These are phyloP conservation scores for Aethionema arabicum DNA, from an alignment of 345 rosid species.

Conservation along the genomic window DNA sequence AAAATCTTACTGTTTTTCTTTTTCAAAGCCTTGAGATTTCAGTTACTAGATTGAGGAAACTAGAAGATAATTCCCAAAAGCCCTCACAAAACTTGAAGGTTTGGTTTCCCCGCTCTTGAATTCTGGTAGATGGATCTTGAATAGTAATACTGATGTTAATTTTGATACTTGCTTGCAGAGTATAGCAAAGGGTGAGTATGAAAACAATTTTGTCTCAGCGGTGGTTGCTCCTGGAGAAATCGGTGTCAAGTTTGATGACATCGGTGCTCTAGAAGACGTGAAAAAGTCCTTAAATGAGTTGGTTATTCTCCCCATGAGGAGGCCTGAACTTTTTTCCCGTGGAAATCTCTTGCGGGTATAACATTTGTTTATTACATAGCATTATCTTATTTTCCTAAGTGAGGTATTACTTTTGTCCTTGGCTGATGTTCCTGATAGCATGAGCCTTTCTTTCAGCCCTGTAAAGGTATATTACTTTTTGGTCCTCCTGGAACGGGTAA, in stretches of 20 bases:
- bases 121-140: conserved; percentile 16
- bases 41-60: conserved; percentile 69
- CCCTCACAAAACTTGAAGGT: conserved; percentile 80
- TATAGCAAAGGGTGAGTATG: conserved; percentile 86
- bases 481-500: conserved; percentile 99
- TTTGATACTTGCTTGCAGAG: conserved; percentile 46
- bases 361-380: conserved; percentile 14
- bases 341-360: conserved; percentile 92
- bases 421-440: conserved; percentile 23
- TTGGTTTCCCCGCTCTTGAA: conserved; percentile 26
- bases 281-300: conserved; percentile 90
- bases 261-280: conserved; percentile 95
- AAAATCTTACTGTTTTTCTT: conserved; percentile 25
- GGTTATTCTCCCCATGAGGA: conserved; percentile 97
- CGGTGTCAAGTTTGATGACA: conserved; percentile 86
- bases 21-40: conserved; percentile 78
- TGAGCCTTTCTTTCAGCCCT: conserved; percentile 57
- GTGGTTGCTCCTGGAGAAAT: conserved; percentile 92
- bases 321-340: conserved; percentile 86
- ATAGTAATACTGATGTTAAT: conserved; percentile 28
- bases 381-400: background rate
- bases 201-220: conserved; percentile 77
- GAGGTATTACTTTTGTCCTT: conserved; percentile 18
- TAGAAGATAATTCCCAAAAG: conserved; percentile 57
- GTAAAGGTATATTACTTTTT: conserved; percentile 96